These are phyloP conservation scores for Endothia cerciana DNA, from an alignment of 2,329 filamentous ascomycete genomes.

Conservation along the genomic window DNA sequence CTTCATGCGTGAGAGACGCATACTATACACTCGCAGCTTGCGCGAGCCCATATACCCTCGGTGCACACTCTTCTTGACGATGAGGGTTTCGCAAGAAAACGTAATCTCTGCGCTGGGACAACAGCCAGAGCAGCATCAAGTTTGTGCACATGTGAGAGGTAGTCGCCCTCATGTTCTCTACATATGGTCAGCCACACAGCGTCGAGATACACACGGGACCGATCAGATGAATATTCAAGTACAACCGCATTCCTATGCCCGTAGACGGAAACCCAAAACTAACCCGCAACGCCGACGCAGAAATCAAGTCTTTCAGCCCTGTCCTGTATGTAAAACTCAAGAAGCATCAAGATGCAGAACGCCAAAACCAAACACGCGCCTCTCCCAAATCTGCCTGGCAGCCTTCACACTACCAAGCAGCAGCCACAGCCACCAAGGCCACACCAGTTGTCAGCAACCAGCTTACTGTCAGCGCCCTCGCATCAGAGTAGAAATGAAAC, in stretches of 20 bases:
- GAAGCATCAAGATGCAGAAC: neutral
- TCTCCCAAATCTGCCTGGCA: neutral
- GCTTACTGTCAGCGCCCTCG: constrained; percentile 31
- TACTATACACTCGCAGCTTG: too few species aligned
- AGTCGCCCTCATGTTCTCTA: neutral
- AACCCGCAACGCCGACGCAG: constrained; percentile 10
- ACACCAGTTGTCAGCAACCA: constrained; percentile 32
- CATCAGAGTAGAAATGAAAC: constrained; percentile 52
- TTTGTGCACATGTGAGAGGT: neutral
- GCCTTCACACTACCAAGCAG: constrained; percentile 12
- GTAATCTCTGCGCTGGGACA: neutral
- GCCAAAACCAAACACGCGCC: neutral
- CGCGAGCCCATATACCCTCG: too few species aligned
- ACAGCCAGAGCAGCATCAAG: neutral
- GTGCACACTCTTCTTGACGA: neutral
- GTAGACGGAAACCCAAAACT: neutral
- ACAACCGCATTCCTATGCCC: neutral
- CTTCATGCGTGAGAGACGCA: too few species aligned
- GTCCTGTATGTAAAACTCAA: neutral
- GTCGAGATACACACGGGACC: neutral
- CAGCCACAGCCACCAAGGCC: constrained; percentile 12
- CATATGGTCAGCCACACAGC: neutral
- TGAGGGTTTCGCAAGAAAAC: neutral
- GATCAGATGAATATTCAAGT: neutral
- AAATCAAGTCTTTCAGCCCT: neutral